Conservation (phyloP, 768 basidiomycete genomes). For the Lactarius deliciosus region DNA sequence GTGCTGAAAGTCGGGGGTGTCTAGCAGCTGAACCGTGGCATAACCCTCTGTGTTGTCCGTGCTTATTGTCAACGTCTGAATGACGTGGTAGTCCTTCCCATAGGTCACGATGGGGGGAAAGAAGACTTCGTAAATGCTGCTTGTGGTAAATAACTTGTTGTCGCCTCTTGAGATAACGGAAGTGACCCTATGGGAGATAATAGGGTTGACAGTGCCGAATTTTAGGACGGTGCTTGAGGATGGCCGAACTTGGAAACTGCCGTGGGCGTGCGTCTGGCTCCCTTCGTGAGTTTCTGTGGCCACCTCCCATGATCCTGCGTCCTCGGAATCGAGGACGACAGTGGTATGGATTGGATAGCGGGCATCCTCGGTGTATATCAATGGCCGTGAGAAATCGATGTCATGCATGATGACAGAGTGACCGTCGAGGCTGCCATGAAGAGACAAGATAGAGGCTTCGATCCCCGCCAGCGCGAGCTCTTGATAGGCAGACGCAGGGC, state of each 20-base stretch:
- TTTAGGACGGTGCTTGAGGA: constrained; percentile 37
- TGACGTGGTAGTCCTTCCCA: constrained; percentile 53
- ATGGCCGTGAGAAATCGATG: constrained; percentile 52
- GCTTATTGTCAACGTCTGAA: constrained; percentile 53
- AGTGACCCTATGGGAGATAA: constrained; percentile 38
- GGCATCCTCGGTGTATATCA: constrained; percentile 46
- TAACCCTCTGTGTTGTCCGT: constrained; percentile 49
- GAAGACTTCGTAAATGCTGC: constrained; percentile 61
- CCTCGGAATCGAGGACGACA: constrained; percentile 40
- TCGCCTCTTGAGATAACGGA: constrained; percentile 32
- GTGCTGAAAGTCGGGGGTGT: constrained; percentile 35
- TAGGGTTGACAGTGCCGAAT: constrained; percentile 41
- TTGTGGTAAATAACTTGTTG: constrained; percentile 52
- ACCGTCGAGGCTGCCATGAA: constrained; percentile 33
- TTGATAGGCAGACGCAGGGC: constrained; percentile 66
- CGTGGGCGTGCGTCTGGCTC: constrained; percentile 41
- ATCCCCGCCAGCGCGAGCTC: constrained; percentile 54
- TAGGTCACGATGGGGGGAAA: constrained; percentile 72
- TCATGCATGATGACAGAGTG: constrained; percentile 43
- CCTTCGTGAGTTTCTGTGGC: constrained; percentile 39
- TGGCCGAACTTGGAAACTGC: constrained; percentile 44
- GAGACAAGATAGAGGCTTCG: constrained; percentile 38
- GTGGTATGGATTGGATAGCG: constrained; percentile 40
- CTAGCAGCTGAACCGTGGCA: constrained; percentile 49
- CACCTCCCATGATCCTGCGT: constrained; percentile 47